phyloP scores from a whole-genome alignment of 1,284 basidiomycete genomes.

The Ceratorhiza oryzae-sativae region DNA sequence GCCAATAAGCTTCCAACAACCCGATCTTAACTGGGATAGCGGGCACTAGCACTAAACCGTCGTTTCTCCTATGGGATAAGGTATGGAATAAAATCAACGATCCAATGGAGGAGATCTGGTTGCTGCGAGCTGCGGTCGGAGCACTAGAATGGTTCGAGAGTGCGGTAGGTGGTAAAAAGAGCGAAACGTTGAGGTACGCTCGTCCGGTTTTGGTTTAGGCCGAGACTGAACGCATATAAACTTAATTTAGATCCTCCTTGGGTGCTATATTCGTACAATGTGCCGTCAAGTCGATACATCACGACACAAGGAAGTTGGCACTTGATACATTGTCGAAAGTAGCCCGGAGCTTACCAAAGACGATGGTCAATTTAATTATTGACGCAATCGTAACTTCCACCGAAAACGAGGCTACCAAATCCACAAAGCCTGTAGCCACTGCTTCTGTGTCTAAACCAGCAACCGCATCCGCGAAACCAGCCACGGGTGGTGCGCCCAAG shows the following conservation, averaged over 20 bases:
- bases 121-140: conserved; percentile 71
- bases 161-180: conserved; percentile 60
- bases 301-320: conserved; percentile 13
- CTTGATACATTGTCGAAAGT: conserved; percentile 9
- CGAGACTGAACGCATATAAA: conserved; percentile 12
- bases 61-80: conserved; percentile 87
- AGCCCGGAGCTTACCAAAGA: background rate
- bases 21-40: conserved; percentile 47
- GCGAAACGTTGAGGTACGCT: conserved; percentile 58
- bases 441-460: conserved; percentile 6
- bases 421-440: background rate
- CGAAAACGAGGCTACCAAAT: background rate
- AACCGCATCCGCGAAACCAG: background rate
- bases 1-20: conserved; percentile 47
- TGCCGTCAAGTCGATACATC: conserved; percentile 14
- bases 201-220: background rate
- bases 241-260: conserved; percentile 2
- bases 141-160: conserved; percentile 60
- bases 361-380: background rate
- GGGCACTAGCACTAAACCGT: conserved; percentile 67
- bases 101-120: conserved; percentile 76
- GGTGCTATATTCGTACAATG: conserved; percentile 30
- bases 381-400: conserved; percentile 17
- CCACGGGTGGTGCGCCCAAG: conserved; percentile 18
- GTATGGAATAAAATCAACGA: conserved; percentile 76